Evolutionary conservation across 805 yeast species (phyloP).

Genomic region (Candida boleticola): DNA sequence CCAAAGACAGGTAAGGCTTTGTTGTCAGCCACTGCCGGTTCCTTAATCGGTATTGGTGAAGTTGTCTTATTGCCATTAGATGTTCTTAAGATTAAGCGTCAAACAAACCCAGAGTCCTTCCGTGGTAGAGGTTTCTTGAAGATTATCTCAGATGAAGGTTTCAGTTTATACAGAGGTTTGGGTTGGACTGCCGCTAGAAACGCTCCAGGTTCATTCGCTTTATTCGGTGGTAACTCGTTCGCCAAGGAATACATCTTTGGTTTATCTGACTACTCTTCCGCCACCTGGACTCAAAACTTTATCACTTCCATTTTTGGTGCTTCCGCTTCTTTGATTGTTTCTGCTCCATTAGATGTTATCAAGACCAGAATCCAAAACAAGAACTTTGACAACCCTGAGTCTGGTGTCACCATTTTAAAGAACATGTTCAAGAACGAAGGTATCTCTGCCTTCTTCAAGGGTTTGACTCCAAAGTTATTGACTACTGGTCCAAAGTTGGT

Average conservation of each 20-base stretch:
- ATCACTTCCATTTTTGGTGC: slow-evolving; percentile 96
- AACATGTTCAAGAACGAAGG: slow-evolving; percentile 95
- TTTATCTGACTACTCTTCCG: slow-evolving; percentile 79
- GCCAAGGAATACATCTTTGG: slow-evolving; percentile 95
- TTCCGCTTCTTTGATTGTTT: slow-evolving; percentile 90
- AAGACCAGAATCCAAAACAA: slow-evolving; percentile 98
- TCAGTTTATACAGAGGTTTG: slow-evolving; percentile 95
- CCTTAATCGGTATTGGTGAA: slow-evolving; percentile 96
- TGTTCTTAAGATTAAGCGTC: slow-evolving; percentile 96
- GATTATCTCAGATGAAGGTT: slow-evolving; percentile 87
- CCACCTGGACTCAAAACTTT: slow-evolving; percentile 95
- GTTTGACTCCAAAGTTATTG: slow-evolving; percentile 91
- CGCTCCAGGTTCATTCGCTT: slow-evolving; percentile 97
- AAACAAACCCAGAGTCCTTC: slow-evolving; percentile 99
- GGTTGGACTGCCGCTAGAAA: slow-evolving; percentile 99
- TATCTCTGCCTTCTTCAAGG: slow-evolving; percentile 86
- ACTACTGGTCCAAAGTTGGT: slow-evolving; percentile 98
- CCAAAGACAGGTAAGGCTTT: slow-evolving; percentile 96
- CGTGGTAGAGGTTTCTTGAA: slow-evolving; percentile 94
- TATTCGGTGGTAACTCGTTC: slow-evolving; percentile 98
- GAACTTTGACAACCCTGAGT: slow-evolving; percentile 92
- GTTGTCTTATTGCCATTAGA: slow-evolving; percentile 93
- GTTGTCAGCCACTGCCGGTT: slow-evolving; percentile 96
- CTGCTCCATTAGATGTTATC: slow-evolving; percentile 97
- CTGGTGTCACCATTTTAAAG: slow-evolving; percentile 88